Evolutionary conservation across 2,329 filamentous ascomycete species (phyloP).

Genomic region (Hypoxylon sp.): DNA sequence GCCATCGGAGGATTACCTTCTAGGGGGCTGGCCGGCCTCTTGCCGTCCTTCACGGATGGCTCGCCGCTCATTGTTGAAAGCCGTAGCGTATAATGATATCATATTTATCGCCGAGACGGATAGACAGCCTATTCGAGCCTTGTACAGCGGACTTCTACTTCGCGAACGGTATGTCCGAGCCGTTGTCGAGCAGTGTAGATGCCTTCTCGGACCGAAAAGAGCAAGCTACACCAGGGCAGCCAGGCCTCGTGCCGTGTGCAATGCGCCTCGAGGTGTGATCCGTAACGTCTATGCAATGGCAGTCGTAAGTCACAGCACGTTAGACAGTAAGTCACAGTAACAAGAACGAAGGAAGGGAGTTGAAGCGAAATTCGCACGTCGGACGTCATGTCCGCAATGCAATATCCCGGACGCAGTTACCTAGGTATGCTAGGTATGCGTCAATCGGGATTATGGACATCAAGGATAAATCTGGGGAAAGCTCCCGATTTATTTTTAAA

Average conservation of each 20-base stretch:
- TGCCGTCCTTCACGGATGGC: conserved; percentile 23
- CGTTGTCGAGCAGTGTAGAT: neutral
- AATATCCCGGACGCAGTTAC: neutral
- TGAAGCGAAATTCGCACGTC: neutral
- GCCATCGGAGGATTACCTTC: conserved; percentile 9
- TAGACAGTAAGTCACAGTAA: too few relatives aligned
- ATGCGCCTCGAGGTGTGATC: too few relatives aligned
- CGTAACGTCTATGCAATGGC: too few relatives aligned
- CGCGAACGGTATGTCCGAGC: neutral
- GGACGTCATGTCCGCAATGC: neutral
- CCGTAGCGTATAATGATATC: conserved; percentile 8
- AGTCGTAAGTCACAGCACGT: too few relatives aligned
- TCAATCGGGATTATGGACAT: conserved; percentile 30
- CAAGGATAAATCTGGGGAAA: conserved; percentile 21
- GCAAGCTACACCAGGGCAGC: too few relatives aligned
- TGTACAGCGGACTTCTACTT: neutral
- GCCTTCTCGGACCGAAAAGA: neutral
- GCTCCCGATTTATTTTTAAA: conserved; percentile 8
- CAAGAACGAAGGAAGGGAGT: neutral
- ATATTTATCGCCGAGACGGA: conserved; percentile 4
- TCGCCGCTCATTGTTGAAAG: conserved; percentile 18
- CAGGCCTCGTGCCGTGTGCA: too few relatives aligned
- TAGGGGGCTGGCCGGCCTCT: conserved; percentile 12
- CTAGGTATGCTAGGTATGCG: too few relatives aligned
- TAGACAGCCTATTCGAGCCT: neutral